Conservation (phyloP, 768 basidiomycete species). For the Pilatotrama ljubarskyi region DNA sequence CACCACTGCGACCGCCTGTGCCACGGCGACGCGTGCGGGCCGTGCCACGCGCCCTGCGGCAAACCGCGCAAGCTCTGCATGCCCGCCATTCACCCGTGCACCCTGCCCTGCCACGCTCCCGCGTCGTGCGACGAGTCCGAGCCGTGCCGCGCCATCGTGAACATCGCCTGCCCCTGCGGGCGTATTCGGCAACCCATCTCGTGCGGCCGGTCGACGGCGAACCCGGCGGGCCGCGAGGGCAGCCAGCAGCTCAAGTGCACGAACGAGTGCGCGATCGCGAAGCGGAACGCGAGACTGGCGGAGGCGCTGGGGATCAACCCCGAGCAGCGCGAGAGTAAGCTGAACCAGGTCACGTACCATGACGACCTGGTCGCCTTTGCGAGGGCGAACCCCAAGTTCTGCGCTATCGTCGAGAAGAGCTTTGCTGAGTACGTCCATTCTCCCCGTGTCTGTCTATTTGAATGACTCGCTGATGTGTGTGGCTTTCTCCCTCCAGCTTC, state of each 20-base stretch:
- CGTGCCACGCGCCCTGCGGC: slow-evolving; percentile 76
- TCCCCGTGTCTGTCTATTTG: background rate
- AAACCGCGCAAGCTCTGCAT: slow-evolving; percentile 84
- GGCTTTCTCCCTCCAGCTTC: slow-evolving; percentile 49
- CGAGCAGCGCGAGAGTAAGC: slow-evolving; percentile 44
- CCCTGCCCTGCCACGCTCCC: slow-evolving; percentile 84
- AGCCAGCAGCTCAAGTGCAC: slow-evolving; percentile 65
- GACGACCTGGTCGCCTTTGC: slow-evolving; percentile 66
- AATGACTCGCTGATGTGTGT: background rate
- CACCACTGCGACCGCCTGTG: slow-evolving; percentile 85
- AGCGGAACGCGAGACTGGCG: slow-evolving; percentile 85
- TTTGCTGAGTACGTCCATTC: slow-evolving; percentile 66
- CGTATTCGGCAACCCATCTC: slow-evolving; percentile 70
- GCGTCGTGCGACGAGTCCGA: slow-evolving; percentile 77
- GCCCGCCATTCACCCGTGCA: slow-evolving; percentile 74
- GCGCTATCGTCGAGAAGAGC: slow-evolving; percentile 72
- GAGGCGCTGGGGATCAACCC: slow-evolving; percentile 87
- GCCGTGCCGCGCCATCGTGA: slow-evolving; percentile 69
- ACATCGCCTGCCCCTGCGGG: slow-evolving; percentile 79
- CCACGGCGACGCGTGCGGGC: slow-evolving; percentile 80
- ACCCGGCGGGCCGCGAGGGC: slow-evolving; percentile 44
- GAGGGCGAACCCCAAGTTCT: slow-evolving; percentile 62
- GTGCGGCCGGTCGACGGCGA: slow-evolving; percentile 63
- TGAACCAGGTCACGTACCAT: slow-evolving; percentile 49
- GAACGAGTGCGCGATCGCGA: slow-evolving; percentile 79